Evolutionary conservation across 23 red algal genomes (phyloP), one percentile per base, ranked within the genome.

Genomic region (Agarophyton chilense): DNA sequence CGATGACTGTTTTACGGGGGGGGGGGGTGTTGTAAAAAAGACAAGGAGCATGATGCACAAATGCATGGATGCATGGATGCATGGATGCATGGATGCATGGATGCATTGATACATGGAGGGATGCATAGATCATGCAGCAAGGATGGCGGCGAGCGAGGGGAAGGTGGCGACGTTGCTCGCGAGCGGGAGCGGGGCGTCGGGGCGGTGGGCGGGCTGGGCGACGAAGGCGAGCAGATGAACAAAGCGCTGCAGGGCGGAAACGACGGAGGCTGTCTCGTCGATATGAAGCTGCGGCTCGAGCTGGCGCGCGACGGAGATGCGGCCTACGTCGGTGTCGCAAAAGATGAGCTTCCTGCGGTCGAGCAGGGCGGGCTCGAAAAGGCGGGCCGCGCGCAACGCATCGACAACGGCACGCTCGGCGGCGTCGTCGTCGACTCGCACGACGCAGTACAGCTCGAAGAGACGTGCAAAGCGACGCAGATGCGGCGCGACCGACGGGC

Each of bases 211-310:
- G n/a, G 18, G n/a, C 16, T 50, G 12, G 13, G 72, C 32, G 31
- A 82, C 65, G 35, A 91, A 35, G 21, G 88, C 74, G 31, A 94
- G 81, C n/a, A 66, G 77, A 36, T 46, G 70, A 22, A 96, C 62
- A 52, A 96, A 96, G 47, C 94, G 76, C 41, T 90, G 85, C 44
- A 96, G 51, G 36, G 39, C 94, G 24, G 71, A 33, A 19, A 96
- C 52, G 40, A 96, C 94, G 28, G 50, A 40, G 38, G 53, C 56
- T 31, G 68, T 79, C 82, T 87, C 89, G 60, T 96, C 94, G 11
- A 96, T 52, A 12, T 89, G 84, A 61, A 96, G 42, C 53, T 96
- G 94, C 44, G 87, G 77, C 77, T 96, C 94, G 10, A 96, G 45
- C 78, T 96, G 94, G 47, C 94, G 81, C 49, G 89, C 94, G 38